Base-by-base conservation (phyloP, 164 flowering plant genomes). In the Echeveria elegans region DNA sequence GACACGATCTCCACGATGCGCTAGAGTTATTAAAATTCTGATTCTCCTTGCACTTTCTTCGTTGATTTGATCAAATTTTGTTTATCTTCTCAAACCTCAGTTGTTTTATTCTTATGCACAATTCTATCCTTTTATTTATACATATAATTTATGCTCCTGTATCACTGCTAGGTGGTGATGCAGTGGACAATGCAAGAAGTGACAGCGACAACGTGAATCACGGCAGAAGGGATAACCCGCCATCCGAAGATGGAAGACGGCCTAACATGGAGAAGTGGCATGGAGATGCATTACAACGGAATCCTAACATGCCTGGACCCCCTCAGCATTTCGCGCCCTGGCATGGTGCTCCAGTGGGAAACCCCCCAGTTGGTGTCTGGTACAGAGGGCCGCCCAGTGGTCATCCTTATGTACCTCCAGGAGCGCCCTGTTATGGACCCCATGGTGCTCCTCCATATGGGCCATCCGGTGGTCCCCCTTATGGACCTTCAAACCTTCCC, bases 371-470 rank as follows among this genome's bases (percentile, higher is more conserved):
- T 76, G 96, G 89, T 52, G 83, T 80, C 72, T 95, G 97, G 99
- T 90, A 73, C 66, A 74, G 97, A 78, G 91, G 87, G 56, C 94
- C 88, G 66, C 83, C 87, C 34, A 83, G 79, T 59, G 90, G 82
- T 63, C 89, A 85, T 63, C 87, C 89, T 8, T 95, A 80, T 82
- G 90, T 88, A 34, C 63, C 77, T 18, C 84, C 88, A 10, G 85
- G 78, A 52, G 77, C 19, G 9, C 32, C 66, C n/a, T 47, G 45
- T n/a, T 63, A 63, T 63, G 66, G 66, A 40, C 66, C 45, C 45
- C 66, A 45, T 12, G 66, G 41, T 63, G 66, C 45, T 36, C 66
- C 66, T 37, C 45, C 45, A 23, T 63, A 63, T 36, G 66, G 47
- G 47, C 96, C 88, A 67, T 82, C 88, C 29, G 83, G 79, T 63